Conservation (phyloP, 2,329 filamentous ascomycete genomes). For the Tolypocladium guangdongense region DNA sequence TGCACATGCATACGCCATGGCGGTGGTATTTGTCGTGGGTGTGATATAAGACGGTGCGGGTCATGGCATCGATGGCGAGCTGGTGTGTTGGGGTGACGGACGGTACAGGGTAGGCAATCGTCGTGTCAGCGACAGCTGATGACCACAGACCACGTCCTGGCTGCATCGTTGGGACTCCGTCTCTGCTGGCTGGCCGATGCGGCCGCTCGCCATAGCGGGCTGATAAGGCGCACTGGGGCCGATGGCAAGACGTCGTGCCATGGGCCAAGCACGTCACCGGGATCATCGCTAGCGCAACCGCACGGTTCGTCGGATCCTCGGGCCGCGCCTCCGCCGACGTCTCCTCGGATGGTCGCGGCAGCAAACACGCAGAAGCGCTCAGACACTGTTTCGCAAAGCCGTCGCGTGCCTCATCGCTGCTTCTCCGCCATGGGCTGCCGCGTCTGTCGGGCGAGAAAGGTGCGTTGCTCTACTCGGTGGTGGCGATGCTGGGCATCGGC, state of each 20-base stretch:
- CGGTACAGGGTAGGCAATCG: no score
- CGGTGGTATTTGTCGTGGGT: not conserved
- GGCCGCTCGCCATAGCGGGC: not conserved
- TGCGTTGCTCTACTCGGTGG: slow-evolving; percentile 6
- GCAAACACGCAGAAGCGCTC: not conserved
- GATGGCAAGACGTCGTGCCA: not conserved
- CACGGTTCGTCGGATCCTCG: not conserved
- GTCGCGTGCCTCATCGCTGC: not conserved
- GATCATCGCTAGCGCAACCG: slow-evolving; percentile 6
- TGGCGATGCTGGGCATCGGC: not conserved
- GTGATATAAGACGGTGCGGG: no score
- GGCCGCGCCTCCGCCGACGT: not conserved
- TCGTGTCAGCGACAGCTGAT: no score
- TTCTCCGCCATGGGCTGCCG: slow-evolving; percentile 25
- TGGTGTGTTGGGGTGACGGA: no score
- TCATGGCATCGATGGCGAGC: no score
- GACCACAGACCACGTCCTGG: no score
- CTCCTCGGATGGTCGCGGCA: not conserved
- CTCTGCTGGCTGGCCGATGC: no score
- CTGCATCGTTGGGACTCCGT: no score
- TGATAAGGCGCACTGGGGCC: not conserved
- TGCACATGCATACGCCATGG: no score
- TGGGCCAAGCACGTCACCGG: slow-evolving; percentile 7
- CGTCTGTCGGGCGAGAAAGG: slow-evolving; percentile 30
- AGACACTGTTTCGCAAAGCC: not conserved